Base-by-base conservation (phyloP, 805 yeast species). In the Maudiozyma barnettii region DNA sequence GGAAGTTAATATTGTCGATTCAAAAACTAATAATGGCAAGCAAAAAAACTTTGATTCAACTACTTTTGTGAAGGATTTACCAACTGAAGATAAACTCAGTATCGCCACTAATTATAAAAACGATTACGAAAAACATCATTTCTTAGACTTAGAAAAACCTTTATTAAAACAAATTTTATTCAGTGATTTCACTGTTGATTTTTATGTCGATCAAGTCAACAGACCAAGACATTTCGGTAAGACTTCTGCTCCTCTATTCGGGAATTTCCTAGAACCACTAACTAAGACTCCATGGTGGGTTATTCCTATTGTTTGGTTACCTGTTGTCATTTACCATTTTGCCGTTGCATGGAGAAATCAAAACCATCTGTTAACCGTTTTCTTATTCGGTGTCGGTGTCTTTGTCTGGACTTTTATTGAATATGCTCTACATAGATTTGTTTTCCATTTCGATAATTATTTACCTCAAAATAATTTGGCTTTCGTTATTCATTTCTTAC, bases 171-270 rank as follows among this genome's bases (percentile, higher is more conserved):
- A 93, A 71, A 86, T 93, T 41, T 68, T 88, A 47, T 73, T 77
- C 51, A 80, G 89, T 39, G 74, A 76, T 33, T 93, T 89, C 73
- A 62, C 84, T 39, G 91, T 86, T 63, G 95, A 87, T 39, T 91
- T 93, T 60, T 93, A 93, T 66, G 73, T 93, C 61, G 96, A 89
- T 63, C 97, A 93, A 68, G 93, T 93, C 39, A 99, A 93, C 67
- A 81, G 97, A 68, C 99, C 99, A 46, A 82, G 99, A 64, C 99
- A 93, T 67, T 93, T 90, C 63, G 98, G 98, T 54, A 82, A 89
- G 63, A 97, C 96, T 10, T 87, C 96, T 3, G 99, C 99, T 12
- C 96, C 90, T 6, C 65, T 93, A 46, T 93, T 93, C 66, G 99
- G 99, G 43, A 89, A 90, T 67, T 85, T 91, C 66, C 71, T 93